Conservation (phyloP, 345 rosid species). For the Corchorus capsularis region DNA sequence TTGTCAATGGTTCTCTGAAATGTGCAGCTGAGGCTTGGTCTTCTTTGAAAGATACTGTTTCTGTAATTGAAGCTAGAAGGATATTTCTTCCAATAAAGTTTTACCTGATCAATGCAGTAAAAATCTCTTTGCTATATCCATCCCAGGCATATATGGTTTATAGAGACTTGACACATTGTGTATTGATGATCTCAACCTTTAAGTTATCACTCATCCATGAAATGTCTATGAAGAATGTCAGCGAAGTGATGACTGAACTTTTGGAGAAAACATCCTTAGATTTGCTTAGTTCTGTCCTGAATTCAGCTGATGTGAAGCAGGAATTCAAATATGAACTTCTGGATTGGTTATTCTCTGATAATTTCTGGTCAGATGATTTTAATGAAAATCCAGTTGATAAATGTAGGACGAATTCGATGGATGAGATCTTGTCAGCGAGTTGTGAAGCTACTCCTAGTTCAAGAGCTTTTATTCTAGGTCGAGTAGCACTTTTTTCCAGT, state of each 20-base stretch:
- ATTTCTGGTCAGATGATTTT: slow-evolving; percentile 30
- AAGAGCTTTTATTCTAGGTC: slow-evolving; percentile 48
- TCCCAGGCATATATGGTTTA: slow-evolving; percentile 56
- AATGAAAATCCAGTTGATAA: slow-evolving; percentile 30
- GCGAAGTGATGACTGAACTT: slow-evolving; percentile 78
- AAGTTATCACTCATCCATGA: slow-evolving; percentile 58
- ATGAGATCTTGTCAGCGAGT: slow-evolving; percentile 51
- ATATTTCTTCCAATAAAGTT: slow-evolving; percentile 85
- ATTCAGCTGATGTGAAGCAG: slow-evolving; percentile 50
- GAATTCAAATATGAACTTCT: slow-evolving; percentile 62
- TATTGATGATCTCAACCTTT: slow-evolving; percentile 58
- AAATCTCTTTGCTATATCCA: slow-evolving; percentile 71
- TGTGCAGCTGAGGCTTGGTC: slow-evolving; percentile 77
- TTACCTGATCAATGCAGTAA: slow-evolving; percentile 80
- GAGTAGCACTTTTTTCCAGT: slow-evolving; percentile 52
- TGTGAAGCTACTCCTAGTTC: slow-evolving; percentile 41
- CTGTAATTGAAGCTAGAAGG: slow-evolving; percentile 78
- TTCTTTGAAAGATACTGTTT: slow-evolving; percentile 53
- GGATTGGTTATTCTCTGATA: slow-evolving; percentile 56
- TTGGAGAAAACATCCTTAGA: slow-evolving; percentile 67
- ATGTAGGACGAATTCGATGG: slow-evolving; percentile 34
- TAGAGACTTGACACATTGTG: slow-evolving; percentile 57
- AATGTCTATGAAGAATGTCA: slow-evolving; percentile 45
- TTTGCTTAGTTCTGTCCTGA: slow-evolving; percentile 62
- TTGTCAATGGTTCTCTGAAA: slow-evolving; percentile 62